Percentiles rank a stretch among this genome's conserved stretches.
Conservation (phyloP, 495 filamentous ascomycete genomes). For the Aspergillus diversus region DNA sequence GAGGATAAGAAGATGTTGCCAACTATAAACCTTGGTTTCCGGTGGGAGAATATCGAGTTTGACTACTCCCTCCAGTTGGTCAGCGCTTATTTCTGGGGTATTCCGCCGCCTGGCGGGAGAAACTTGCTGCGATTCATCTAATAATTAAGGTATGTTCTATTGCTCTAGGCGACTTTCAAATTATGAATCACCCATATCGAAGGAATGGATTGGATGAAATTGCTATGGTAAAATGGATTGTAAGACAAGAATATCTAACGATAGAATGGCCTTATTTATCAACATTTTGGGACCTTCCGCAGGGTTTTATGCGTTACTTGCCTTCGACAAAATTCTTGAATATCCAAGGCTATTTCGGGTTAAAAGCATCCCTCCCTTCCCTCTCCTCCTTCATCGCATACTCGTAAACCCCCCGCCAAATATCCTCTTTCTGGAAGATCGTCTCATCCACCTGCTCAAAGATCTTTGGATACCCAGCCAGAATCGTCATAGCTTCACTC, state of each 20-base stretch:
- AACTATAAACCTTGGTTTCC: background rate
- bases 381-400: background rate
- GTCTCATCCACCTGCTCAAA: constrained; percentile 1
- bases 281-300: too few species aligned
- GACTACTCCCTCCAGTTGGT: background rate
- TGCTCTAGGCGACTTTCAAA: too few species aligned
- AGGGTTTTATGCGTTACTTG: too few species aligned
- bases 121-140: background rate
- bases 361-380: background rate
- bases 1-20: background rate
- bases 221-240: too few species aligned
- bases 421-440: background rate
- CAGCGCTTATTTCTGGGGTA: background rate
- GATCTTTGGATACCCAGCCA: background rate
- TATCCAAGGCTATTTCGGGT: background rate
- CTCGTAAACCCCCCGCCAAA: background rate
- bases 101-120: background rate
- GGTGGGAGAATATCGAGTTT: background rate
- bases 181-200: too few species aligned
- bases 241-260: too few species aligned
- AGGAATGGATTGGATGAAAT: too few species aligned
- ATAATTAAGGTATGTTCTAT: background rate
- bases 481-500: constrained; percentile 1
- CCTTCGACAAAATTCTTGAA: background rate
- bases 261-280: too few species aligned